These are phyloP conservation scores for Clitopilus passeckerianus DNA, from an alignment of 768 basidiomycete species.

Conservation along the genomic window DNA sequence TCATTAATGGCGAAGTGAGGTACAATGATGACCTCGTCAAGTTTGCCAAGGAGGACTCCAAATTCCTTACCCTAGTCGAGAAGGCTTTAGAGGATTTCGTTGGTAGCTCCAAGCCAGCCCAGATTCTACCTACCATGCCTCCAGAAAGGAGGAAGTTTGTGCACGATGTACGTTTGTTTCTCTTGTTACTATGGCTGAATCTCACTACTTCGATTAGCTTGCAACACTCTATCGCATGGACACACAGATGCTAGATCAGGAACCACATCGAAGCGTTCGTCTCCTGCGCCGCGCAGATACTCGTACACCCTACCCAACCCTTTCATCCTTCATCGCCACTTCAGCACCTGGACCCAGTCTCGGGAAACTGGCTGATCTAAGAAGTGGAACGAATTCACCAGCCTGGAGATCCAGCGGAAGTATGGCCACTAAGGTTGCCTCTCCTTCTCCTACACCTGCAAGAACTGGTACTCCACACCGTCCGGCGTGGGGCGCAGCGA, in stretches of 20 bases:
- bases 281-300: slow-evolving; percentile 81
- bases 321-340: slow-evolving; percentile 43
- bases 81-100: slow-evolving; percentile 78
- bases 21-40: slow-evolving; percentile 62
- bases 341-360: slow-evolving; percentile 31
- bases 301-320: slow-evolving; percentile 64
- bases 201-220: slow-evolving; percentile 35
- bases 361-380: slow-evolving; percentile 59
- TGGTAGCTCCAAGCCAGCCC: slow-evolving; percentile 41
- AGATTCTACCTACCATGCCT: slow-evolving; percentile 80
- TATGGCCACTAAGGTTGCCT: background rate
- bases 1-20: slow-evolving; percentile 24
- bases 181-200: background rate
- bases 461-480: background rate
- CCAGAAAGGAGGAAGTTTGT: slow-evolving; percentile 80
- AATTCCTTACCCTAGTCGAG: slow-evolving; percentile 73
- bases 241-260: slow-evolving; percentile 85
- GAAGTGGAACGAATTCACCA: slow-evolving; percentile 18
- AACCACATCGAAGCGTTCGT: slow-evolving; percentile 83
- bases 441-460: background rate
- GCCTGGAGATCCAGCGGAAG: slow-evolving; percentile 1
- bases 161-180: slow-evolving; percentile 47
- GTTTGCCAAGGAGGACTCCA: slow-evolving; percentile 56
- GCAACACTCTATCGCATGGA: slow-evolving; percentile 80
- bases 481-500: background rate